Base-by-base conservation (phyloP, 306 rosid genomes). In the Cucurbita ficifolia region DNA sequence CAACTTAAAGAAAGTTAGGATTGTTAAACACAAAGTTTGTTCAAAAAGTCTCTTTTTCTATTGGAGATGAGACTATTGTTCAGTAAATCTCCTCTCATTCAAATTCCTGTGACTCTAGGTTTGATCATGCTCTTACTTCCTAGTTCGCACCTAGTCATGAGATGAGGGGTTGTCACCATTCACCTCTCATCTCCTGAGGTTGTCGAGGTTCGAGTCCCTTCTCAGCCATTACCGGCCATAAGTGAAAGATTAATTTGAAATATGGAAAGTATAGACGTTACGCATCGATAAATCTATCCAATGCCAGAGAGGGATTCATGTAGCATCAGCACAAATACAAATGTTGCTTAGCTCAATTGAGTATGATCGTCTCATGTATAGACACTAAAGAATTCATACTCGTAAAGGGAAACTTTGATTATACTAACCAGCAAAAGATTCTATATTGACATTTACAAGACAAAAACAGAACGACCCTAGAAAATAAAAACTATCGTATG, bases 401-500 rank as follows among this genome's bases (percentile, higher is more conserved):
- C 24, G 40, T 6, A 46, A 13, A 45, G 73, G 56, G 40, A 46
- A 24, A 21, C 21, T 18, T 67, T 45, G 38, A 12, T 14, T 16
- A 24, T 70, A 48, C 5, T 14, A 70, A 49, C 59, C 40, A 35
- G 39, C 59, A 70, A 70, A 68, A 48, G 74, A 29, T 50, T 50
- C 33, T 50, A 29, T 70, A 70, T 50, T 70, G 45, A 50, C 58
- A 70, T 70, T 70, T 70, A 70, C 64, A 60, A 75, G 68, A 70
- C 56, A 72, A 82, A 78, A 43, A 78, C 51, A 45, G 58, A 75
- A 76, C 10, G 72, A 71, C 0, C 29, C 79, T 52, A 62, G 54
- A 9, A 49, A 13, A 49, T 13, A 0, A 22, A 63, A 48, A 69
- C 73, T 68, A 46, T 24, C 18, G 56, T 68, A 49, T 70, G 17